Conservation (phyloP, 495 filamentous ascomycete genomes). For the Hypoxylon lienhwacheense region DNA sequence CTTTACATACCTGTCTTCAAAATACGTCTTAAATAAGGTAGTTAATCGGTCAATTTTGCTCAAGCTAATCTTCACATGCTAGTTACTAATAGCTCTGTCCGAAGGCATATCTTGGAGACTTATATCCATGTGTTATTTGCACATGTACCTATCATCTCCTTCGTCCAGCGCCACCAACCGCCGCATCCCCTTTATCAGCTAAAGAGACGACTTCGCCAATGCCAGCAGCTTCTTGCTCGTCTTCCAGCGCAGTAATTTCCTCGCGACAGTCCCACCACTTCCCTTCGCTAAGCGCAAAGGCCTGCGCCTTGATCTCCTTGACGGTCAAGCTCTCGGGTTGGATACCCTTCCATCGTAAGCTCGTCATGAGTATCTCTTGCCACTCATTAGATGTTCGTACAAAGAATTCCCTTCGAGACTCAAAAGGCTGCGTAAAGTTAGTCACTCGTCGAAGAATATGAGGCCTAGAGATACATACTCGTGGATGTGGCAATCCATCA, state of each 20-base stretch:
- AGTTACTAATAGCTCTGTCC: background rate
- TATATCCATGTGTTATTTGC: background rate
- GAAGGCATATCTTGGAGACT: background rate
- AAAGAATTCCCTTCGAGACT: slow-evolving; percentile 90
- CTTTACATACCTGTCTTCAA: background rate
- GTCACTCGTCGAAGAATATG: background rate
- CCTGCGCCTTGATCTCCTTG: slow-evolving; percentile 88
- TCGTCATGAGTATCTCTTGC: slow-evolving; percentile 80
- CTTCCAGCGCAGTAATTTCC: slow-evolving; percentile 88
- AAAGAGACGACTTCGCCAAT: slow-evolving; percentile 94
- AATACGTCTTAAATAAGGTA: too few species aligned
- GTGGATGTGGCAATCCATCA: slow-evolving; percentile 63
- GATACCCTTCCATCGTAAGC: slow-evolving; percentile 60
- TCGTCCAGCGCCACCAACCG: slow-evolving; percentile 58
- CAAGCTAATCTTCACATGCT: too few species aligned
- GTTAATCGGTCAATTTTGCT: background rate
- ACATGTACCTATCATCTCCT: slow-evolving; percentile 49
- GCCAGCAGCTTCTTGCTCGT: slow-evolving; percentile 93
- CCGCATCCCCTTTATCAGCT: slow-evolving; percentile 63
- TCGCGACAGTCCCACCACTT: slow-evolving; percentile 99
- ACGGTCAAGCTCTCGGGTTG: slow-evolving; percentile 65
- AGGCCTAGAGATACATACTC: slow-evolving; percentile 38
- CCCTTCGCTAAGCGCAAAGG: slow-evolving; percentile 86
- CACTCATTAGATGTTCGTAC: slow-evolving; percentile 82
- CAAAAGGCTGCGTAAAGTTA: slow-evolving; percentile 75